Conservation (phyloP, 2,329 filamentous ascomycete genomes). For the Ophiostoma montium region DNA sequence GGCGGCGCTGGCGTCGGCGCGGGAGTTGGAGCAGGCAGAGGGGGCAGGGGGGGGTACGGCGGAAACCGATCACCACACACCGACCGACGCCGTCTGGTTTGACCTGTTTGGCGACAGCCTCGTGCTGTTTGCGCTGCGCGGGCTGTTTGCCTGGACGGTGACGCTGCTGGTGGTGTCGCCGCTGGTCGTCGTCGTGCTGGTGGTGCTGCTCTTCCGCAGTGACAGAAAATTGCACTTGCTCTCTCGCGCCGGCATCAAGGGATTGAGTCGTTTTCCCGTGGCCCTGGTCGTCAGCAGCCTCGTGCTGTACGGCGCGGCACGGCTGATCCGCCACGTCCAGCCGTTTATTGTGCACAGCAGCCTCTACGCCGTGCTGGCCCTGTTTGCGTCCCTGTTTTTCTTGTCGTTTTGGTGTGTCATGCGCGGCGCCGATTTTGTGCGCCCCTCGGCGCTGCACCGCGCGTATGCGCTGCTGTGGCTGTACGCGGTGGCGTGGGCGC, state of each 20-base stretch:
- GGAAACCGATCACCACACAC: too few species aligned
- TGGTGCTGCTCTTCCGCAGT: constrained; percentile 52
- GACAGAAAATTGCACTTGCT: constrained; percentile 30
- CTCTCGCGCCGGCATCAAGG: constrained; percentile 59
- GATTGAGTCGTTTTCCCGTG: constrained; percentile 72
- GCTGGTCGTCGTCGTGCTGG: constrained; percentile 54
- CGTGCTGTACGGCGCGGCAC: constrained; percentile 57
- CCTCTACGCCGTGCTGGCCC: constrained; percentile 74
- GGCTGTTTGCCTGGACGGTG: constrained; percentile 78
- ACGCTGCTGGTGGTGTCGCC: constrained; percentile 70
- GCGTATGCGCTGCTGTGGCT: constrained; percentile 75
- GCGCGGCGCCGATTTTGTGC: constrained; percentile 60
- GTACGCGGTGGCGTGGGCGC: constrained; percentile 57
- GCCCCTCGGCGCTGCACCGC: constrained; percentile 76
- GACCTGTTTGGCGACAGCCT: constrained; percentile 74
- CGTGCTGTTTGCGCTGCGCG: constrained; percentile 64
- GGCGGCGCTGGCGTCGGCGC: constrained; percentile 59
- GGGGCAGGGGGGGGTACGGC: too few species aligned
- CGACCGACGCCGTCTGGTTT: constrained; percentile 78
- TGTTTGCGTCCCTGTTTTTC: constrained; percentile 72
- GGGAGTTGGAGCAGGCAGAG: constrained; percentile 53
- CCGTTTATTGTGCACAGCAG: constrained; percentile 86
- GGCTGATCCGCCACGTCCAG: constrained; percentile 69
- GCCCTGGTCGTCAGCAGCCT: constrained; percentile 54
- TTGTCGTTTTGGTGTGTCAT: constrained; percentile 72